Evolutionary conservation across 371 early-diverging fungal genomes (phyloP).

Genomic region (Mucor indicus): DNA sequence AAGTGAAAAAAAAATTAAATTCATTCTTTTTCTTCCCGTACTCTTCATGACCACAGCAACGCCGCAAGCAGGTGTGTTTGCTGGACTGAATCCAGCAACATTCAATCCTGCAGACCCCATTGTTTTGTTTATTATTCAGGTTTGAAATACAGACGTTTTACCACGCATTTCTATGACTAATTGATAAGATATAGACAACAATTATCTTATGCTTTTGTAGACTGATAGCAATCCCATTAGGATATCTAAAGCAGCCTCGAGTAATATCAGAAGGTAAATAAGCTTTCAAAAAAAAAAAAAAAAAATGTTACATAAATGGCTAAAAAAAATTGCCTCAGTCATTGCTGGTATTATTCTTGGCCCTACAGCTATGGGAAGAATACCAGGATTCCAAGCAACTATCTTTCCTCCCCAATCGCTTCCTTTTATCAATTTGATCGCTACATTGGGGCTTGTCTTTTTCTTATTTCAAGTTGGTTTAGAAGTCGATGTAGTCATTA

Average conservation of each 20-base stretch:
- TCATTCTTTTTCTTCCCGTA: slow-evolving; percentile 2
- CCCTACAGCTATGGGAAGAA: slow-evolving; percentile 74
- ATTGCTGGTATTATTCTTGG: slow-evolving; percentile 78
- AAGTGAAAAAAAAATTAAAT: too few species aligned
- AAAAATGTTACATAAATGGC: not conserved
- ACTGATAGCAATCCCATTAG: slow-evolving; percentile 55
- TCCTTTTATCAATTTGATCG: slow-evolving; percentile 70
- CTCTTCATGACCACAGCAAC: not conserved
- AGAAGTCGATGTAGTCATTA: slow-evolving; percentile 64
- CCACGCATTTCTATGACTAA: too few species aligned
- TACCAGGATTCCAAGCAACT: slow-evolving; percentile 57
- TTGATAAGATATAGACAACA: slow-evolving; percentile 57
- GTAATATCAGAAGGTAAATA: slow-evolving; percentile 69
- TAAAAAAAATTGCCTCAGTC: slow-evolving; percentile 24
- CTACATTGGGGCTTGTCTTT: slow-evolving; percentile 87
- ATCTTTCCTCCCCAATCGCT: slow-evolving; percentile 66
- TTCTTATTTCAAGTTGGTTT: slow-evolving; percentile 89
- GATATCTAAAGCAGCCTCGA: slow-evolving; percentile 63
- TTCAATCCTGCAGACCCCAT: slow-evolving; percentile 56
- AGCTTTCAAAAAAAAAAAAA: not conserved
- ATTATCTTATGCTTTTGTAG: slow-evolving; percentile 70
- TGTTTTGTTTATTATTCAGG: slow-evolving; percentile 69
- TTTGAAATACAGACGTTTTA: slow-evolving; percentile 9
- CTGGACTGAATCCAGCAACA: slow-evolving; percentile 61
- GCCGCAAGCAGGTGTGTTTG: slow-evolving; percentile 62